phyloP scores from a whole-genome alignment of 2,329 filamentous ascomycete species.

The Talaromyces sp. region DNA sequence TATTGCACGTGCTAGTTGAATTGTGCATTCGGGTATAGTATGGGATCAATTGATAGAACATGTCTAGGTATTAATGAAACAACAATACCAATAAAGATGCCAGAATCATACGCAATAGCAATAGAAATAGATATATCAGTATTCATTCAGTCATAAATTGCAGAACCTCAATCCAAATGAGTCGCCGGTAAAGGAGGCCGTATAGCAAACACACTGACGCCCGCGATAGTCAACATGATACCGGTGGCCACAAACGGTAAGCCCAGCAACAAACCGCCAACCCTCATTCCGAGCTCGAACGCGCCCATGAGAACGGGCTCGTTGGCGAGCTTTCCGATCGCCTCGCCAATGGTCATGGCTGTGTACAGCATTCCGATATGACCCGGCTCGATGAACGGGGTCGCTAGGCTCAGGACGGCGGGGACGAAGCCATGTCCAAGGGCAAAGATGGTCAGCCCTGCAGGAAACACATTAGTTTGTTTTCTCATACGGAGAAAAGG shows the following conservation, averaged over 20 bases:
- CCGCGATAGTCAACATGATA: conserved; percentile 10
- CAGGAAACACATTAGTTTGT: background rate
- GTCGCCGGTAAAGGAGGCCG: conserved; percentile 4
- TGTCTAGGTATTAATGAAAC: background rate
- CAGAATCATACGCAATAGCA: background rate
- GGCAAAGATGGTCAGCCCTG: conserved; percentile 12
- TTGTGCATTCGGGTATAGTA: background rate
- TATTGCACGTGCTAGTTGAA: background rate
- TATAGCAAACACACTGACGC: conserved; percentile 7
- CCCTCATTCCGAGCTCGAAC: conserved; percentile 11
- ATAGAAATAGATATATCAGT: background rate
- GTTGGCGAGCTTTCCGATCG: conserved; percentile 13
- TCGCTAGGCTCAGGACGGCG: conserved; percentile 11
- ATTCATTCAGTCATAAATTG: background rate
- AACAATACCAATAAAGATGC: background rate
- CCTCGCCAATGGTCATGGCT: conserved; percentile 12
- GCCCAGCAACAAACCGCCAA: conserved; percentile 8
- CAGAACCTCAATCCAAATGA: conserved; percentile 7
- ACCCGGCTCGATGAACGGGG: conserved; percentile 10
- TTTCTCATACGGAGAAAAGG: background rate
- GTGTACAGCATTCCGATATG: conserved; percentile 13
- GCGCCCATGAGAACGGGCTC: conserved; percentile 8
- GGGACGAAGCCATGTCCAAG: conserved; percentile 13
- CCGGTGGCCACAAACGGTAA: conserved; percentile 12
- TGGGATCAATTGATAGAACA: background rate